phyloP scores from a whole-genome alignment of 192 early-diverging fungal genomes.

The Dissophora globulifera region DNA sequence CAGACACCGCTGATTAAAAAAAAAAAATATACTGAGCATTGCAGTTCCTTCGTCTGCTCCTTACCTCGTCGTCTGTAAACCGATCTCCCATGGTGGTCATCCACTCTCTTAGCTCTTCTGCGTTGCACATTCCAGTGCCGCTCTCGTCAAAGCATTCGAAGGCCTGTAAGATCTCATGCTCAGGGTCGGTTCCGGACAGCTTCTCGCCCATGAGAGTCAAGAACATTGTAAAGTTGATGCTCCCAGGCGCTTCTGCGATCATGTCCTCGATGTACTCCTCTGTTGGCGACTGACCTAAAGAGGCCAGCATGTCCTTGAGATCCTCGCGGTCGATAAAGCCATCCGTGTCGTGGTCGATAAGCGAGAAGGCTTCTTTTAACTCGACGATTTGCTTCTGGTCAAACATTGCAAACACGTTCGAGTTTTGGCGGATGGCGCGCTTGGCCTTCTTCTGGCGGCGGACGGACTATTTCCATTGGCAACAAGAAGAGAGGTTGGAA shows the following conservation, averaged over 20 bases:
- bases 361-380: slow-evolving; percentile 96
- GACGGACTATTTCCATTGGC: slow-evolving; percentile 53
- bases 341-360: slow-evolving; percentile 95
- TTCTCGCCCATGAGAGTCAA: slow-evolving; percentile 96
- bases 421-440: slow-evolving; percentile 92
- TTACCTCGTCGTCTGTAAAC: slow-evolving; percentile 91
- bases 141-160: slow-evolving; percentile 94
- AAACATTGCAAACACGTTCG: slow-evolving; percentile 98
- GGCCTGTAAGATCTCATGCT: slow-evolving; percentile 89
- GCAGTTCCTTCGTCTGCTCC: slow-evolving; percentile 35
- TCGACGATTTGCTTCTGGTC: slow-evolving; percentile 95
- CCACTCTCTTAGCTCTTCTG: slow-evolving; percentile 82
- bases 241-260: slow-evolving; percentile 86
- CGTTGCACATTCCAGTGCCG: slow-evolving; percentile 82
- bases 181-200: slow-evolving; percentile 90
- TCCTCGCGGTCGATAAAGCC: slow-evolving; percentile 93
- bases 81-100: slow-evolving; percentile 96
- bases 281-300: slow-evolving; percentile 61
- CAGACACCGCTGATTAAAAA: too few species aligned
- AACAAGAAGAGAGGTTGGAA: too few species aligned
- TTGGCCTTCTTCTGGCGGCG: slow-evolving; percentile 79
- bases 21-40: too few species aligned
- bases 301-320: slow-evolving; percentile 75
- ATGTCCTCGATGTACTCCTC: slow-evolving; percentile 89
- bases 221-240: slow-evolving; percentile 99